Evolutionary conservation across 225 moss, liverwort and hornwort species (phyloP).

Genomic region (Pleurozium schreberi): DNA sequence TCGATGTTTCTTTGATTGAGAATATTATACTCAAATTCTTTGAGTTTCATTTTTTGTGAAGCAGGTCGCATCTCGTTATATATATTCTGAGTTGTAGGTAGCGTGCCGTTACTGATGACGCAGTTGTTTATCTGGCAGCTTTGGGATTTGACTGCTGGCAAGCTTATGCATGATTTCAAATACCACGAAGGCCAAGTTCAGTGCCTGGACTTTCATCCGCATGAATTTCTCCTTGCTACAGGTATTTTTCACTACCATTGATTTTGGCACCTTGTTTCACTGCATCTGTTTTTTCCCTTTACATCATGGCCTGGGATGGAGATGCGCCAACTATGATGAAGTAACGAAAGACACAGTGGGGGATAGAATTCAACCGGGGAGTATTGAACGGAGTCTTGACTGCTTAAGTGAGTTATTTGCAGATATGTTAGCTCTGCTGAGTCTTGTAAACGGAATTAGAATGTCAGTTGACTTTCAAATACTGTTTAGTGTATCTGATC

Average conservation of each 20-base stretch:
- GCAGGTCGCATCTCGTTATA: not conserved
- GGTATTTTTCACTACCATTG: slow-evolving; percentile 23
- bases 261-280: not conserved
- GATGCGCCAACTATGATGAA: not conserved
- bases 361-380: not conserved
- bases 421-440: not conserved
- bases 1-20: not conserved
- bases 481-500: not conserved
- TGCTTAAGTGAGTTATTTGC: not conserved
- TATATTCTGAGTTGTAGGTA: not conserved
- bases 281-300: not conserved
- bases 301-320: not conserved
- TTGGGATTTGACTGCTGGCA: slow-evolving; percentile 99
- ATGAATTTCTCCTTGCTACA: slow-evolving; percentile 95
- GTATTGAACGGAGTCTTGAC: not conserved
- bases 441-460: not conserved
- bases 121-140: slow-evolving; percentile 43
- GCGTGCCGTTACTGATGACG: not conserved
- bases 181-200: slow-evolving; percentile 94
- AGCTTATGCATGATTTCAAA: slow-evolving; percentile 99
- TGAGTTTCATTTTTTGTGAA: not conserved
- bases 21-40: not conserved
- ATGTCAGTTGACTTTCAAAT: not conserved
- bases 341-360: not conserved
- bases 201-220: slow-evolving; percentile 97